A percentile compares a stretch with the other conserved stretches of the same genome.
Evolutionary conservation across 305 asterid species (phyloP).

Genomic region (Fraxinus albicans): DNA sequence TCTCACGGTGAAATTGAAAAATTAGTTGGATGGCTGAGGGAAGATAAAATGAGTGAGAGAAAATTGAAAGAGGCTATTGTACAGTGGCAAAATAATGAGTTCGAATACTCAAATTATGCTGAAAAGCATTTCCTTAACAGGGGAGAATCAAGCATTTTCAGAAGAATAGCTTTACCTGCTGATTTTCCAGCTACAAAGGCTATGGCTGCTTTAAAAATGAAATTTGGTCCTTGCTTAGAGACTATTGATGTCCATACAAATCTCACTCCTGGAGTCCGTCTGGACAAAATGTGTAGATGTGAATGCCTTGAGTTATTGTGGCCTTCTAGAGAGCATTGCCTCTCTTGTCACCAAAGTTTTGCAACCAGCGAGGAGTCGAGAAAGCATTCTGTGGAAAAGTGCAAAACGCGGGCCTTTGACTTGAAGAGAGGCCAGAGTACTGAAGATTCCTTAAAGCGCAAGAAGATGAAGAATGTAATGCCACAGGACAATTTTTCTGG

Average conservation of each 20-base stretch:
- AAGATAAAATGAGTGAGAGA: conserved; percentile 62
- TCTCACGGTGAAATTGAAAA: conserved; percentile 59
- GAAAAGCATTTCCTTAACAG: conserved; percentile 39
- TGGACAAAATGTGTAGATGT: conserved; percentile 55
- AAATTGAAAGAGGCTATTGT: conserved; percentile 70
- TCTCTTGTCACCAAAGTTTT: conserved; percentile 72
- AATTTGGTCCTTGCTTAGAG: conserved; percentile 47
- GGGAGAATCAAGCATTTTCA: conserved; percentile 29
- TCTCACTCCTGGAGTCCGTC: conserved; percentile 32
- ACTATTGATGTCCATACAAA: conserved; percentile 27
- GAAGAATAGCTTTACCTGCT: conserved; percentile 18
- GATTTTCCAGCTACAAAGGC: conserved; percentile 53
- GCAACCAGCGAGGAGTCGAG: conserved; percentile 45
- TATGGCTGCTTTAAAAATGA: conserved; percentile 48
- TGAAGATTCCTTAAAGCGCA: conserved; percentile 50
- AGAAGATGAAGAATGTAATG: conserved; percentile 36
- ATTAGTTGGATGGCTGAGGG: conserved; percentile 79
- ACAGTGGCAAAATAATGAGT: conserved; percentile 55
- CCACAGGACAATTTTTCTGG: conserved; percentile 41
- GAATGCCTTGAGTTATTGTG: conserved; percentile 78
- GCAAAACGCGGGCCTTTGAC: conserved; percentile 42
- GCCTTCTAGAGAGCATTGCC: conserved; percentile 69
- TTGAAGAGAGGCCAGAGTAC: conserved; percentile 37
- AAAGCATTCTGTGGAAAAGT: conserved; percentile 52
- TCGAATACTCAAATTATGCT: conserved; percentile 36